Base-by-base conservation (phyloP, 1,284 basidiomycete species). In the Rhodotorula sp. region DNA sequence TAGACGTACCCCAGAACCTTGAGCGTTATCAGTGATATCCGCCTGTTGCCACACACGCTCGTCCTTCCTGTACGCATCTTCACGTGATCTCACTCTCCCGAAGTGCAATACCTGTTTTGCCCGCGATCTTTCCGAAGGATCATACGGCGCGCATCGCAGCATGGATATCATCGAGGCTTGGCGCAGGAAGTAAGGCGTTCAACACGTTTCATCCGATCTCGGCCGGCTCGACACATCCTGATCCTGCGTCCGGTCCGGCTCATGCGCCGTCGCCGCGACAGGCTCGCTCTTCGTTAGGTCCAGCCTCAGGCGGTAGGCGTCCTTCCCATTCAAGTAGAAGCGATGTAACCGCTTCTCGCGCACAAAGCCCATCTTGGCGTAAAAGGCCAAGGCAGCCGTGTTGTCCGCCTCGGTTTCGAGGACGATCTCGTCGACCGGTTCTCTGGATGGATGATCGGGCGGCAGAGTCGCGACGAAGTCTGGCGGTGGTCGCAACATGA, bases 341-440 rank as follows among this genome's bases (percentile, higher is more conserved):
- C 95, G 86, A 79, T 89, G 89, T 18, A 99, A 84, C 2, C 95
- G 87, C 80, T 99, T 99, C 83, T 98, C 95, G 59, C 92, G 87
- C 37, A 98, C 89, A 81, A 99, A 99, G 0, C 96, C 95, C 33
- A 98, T 85, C 3, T 89, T 88, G 75, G 91, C 90, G 82, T 99
- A 99, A 20, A 99, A 84, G 4, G 89, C 87, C 18, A 99, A 85
- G 0, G 93, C 93, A 6, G 91, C 87, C 22, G 82, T 80, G 81
- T 99, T 99, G 83, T 99, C 95, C 78, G 86, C 92, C 82, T 99
- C 96, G 3, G 96, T 99, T 83, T 99, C 96, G 62, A 99, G 87
- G 3, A 95, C 89, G 74, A 98, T 44, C 29, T 75, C 74, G 59
- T 75, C 67, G 37, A 57, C 56, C 4, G 62, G 64, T 22, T 58